These are phyloP conservation scores for Coemansia sp. DNA, from an alignment of 192 early-diverging fungal species.

Conservation along the genomic window DNA sequence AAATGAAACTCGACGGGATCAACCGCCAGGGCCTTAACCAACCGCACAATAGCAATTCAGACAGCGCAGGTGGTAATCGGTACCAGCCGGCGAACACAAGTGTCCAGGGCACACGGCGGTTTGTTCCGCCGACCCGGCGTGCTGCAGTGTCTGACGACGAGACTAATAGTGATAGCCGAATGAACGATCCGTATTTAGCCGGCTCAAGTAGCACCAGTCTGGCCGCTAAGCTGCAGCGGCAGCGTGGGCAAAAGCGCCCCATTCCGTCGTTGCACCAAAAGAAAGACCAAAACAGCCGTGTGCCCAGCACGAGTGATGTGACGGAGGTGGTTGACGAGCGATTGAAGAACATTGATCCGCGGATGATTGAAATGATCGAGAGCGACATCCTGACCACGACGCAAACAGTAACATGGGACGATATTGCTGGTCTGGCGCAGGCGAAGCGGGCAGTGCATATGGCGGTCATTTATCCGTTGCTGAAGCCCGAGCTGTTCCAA, in stretches of 20 bases:
- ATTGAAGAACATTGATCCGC: constrained; percentile 80
- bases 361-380: constrained; percentile 83
- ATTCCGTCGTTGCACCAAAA: constrained; percentile 27
- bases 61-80: not conserved
- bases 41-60: not conserved
- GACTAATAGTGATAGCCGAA: not conserved
- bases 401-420: constrained; percentile 70
- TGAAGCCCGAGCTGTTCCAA: constrained; percentile 79
- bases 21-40: constrained; percentile 22
- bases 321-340: constrained; percentile 66
- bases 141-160: constrained; percentile 21
- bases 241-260: not conserved
- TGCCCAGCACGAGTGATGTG: constrained; percentile 10
- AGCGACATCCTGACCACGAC: constrained; percentile 80
- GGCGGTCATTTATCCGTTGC: constrained; percentile 80
- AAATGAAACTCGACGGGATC: constrained; percentile 29
- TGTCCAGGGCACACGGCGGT: constrained; percentile 10
- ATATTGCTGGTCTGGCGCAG: constrained; percentile 80
- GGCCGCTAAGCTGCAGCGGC: constrained; percentile 14
- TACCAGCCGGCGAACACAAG: constrained; percentile 7
- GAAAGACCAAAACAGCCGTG: constrained; percentile 5
- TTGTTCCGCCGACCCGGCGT: constrained; percentile 26
- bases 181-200: constrained; percentile 17
- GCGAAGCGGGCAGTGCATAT: constrained; percentile 80
- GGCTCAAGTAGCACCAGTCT: constrained; percentile 1